Base-by-base conservation (phyloP, 805 yeast genomes). In the Starmerella asiatica region DNA sequence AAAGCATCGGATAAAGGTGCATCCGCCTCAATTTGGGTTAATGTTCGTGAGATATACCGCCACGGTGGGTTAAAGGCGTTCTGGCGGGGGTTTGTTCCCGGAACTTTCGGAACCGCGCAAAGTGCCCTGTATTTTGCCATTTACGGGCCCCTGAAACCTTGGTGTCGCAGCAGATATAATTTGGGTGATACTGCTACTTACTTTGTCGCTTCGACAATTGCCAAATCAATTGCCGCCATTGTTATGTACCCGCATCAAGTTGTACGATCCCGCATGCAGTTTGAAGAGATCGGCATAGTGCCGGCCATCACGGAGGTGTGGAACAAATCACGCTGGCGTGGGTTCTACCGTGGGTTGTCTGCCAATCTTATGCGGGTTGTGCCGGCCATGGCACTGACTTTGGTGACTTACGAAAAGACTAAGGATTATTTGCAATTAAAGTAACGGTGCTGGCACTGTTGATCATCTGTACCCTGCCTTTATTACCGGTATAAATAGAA, bases 311-410 rank as follows among this genome's bases (percentile, higher is more conserved):
- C 31, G 9, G 51, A 57, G 14, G 62, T 82, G 2, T 66, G 68
- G 50, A 28, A 32, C 1, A 52, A 55, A 2, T 80, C 76, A 40
- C 88, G 91, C 0, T 9, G 71, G 3, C 45, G 52, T 11, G 94
- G 85, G 0, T 79, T 86, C 45, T 91, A 91, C 57, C 77, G 79
- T 49, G 98, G 98, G 0, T 58, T 91, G 15, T 60, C 73, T 2
- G 79, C 94, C 1, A 86, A 85, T 47, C 55, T 88, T 15, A 43
- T 81, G 1, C 65, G 97, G 34, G 94, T 88, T 1, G 68, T 91
- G 4, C 98, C 98, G 0, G 85, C 95, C 1, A 86, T 96, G 3
- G 81, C 94, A 54, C 71, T 86, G 11, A 91, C 97, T 0, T 84
- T 91, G 56, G 65, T 79, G 4, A 80, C 80, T 4, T 91, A 91